Evolutionary conservation across 1,284 basidiomycete genomes (phyloP), one percentile per base, ranked within the genome.

Genomic region (Boletus semigastroideus): DNA sequence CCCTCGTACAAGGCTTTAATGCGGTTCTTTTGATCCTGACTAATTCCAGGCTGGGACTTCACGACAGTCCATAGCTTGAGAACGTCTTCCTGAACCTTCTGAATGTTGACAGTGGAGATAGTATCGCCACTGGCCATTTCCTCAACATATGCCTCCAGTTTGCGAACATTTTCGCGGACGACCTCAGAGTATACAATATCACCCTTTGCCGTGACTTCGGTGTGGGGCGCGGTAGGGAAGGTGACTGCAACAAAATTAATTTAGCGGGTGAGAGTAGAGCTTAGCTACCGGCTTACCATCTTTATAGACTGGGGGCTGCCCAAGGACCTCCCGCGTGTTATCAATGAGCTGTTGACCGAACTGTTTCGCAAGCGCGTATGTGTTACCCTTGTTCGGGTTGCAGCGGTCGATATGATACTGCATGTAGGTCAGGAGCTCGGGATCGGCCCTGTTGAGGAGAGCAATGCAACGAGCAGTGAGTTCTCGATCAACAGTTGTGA

Each of bases 1-100:
- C 96, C 95, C 61, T 94, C 92, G 71, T 99, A 99, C 50, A 99
- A 78, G 10, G 90, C 91, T 71, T 96, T 97, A 81, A 99, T 98
- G 52, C 94, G 92, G 56, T 92, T 90, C 81, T 98, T 98, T 77
- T 98, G 94, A 61, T 94, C 92, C 63, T 94, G 88, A 64, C 90
- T 96, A 70, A 99, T 98, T 58, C 94, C 91, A 1, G 96, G 94
- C 71, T 98, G 94, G 3, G 92, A 89, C 73, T 96, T 97, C 66
- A 99, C 94, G 48, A 98, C 88, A 54, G 90, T 94, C 94, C 95
- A 99, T 19, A 99, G 83, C 70, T 96, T 98, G 57, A 94, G 78
- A 49, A 98, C 93, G 62, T 97, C 94, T 53, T 94, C 91, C 66
- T 98, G 94, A 42, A 97, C 94, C 74, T 98, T 98, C 74, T 97